Conservation (phyloP, 805 yeast genomes). For the Lipomyces yamadae region DNA sequence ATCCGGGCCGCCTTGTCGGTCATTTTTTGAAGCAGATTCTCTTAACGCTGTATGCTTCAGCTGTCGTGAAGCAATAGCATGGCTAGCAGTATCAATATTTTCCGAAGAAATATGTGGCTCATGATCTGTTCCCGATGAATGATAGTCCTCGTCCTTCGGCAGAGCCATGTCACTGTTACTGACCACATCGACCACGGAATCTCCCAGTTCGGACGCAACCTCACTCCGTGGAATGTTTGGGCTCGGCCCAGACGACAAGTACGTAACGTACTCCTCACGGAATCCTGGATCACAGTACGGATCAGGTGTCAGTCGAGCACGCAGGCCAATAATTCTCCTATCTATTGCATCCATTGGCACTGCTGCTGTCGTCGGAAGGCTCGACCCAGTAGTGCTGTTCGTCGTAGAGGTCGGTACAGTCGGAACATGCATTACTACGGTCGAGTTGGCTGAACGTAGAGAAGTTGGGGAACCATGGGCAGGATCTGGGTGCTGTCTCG, state of each 20-base stretch:
- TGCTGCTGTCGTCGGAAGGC: not conserved
- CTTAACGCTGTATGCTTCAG: not conserved
- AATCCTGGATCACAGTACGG: constrained; percentile 17
- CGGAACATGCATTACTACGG: not conserved
- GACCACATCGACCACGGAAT: not conserved
- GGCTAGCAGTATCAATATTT: not conserved
- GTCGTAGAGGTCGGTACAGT: not conserved
- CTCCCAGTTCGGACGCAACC: not conserved
- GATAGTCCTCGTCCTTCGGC: not conserved
- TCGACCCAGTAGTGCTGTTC: not conserved
- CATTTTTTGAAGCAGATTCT: not conserved
- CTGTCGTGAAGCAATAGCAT: not conserved
- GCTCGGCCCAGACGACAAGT: constrained; percentile 10
- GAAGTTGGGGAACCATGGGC: not conserved
- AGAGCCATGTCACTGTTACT: not conserved
- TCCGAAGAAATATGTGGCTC: not conserved
- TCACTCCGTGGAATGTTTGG: not conserved
- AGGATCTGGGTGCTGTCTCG: not conserved
- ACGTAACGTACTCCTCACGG: constrained; percentile 20
- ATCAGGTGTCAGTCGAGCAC: constrained; percentile 15
- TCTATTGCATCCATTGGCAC: constrained; percentile 9
- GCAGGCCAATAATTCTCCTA: constrained; percentile 16
- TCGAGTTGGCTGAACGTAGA: not conserved
- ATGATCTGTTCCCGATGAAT: not conserved
- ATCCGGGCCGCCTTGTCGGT: not conserved